These are phyloP conservation scores for Mucor mucedo DNA, from an alignment of 371 early-diverging fungal species.

Conservation along the genomic window DNA sequence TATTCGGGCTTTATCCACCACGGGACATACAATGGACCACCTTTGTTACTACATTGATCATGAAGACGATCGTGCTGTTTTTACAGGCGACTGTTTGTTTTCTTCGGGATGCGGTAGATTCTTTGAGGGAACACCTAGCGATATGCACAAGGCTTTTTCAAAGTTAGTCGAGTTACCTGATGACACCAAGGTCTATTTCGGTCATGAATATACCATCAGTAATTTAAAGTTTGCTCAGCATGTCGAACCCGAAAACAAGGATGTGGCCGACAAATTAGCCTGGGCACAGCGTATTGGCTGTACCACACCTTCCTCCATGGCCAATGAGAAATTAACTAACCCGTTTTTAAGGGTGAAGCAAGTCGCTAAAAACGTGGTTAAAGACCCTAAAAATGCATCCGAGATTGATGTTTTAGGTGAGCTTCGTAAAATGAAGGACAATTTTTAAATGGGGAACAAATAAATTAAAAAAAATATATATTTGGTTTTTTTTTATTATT, in stretches of 20 bases:
- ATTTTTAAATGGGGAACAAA: constrained; percentile 30
- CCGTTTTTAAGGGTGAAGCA: constrained; percentile 82
- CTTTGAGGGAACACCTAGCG: constrained; percentile 88
- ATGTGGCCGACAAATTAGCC: constrained; percentile 55
- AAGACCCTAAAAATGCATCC: constrained; percentile 13
- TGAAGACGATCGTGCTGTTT: constrained; percentile 32
- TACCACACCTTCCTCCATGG: constrained; percentile 87
- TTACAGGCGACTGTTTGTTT: constrained; percentile 48
- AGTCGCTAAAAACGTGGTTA: constrained; percentile 15
- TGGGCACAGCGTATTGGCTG: constrained; percentile 52
- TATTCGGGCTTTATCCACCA: constrained; percentile 62
- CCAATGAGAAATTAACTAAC: constrained; percentile 80
- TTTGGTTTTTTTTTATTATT: neutral
- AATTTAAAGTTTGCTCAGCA: constrained; percentile 61
- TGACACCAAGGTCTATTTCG: constrained; percentile 88
- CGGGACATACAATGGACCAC: constrained; percentile 87
- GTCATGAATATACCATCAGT: constrained; percentile 89
- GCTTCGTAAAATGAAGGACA: constrained; percentile 52
- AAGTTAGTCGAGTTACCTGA: constrained; percentile 72
- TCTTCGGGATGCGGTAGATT: constrained; percentile 86
- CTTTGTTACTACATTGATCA: constrained; percentile 33
- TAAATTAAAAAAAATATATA: neutral
- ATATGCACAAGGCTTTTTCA: constrained; percentile 83
- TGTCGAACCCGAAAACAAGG: constrained; percentile 47
- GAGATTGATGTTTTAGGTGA: constrained; percentile 39